These are phyloP conservation scores for Solanum chiquidenum DNA, from an alignment of 257 asterid genomes.

Conservation along the genomic window DNA sequence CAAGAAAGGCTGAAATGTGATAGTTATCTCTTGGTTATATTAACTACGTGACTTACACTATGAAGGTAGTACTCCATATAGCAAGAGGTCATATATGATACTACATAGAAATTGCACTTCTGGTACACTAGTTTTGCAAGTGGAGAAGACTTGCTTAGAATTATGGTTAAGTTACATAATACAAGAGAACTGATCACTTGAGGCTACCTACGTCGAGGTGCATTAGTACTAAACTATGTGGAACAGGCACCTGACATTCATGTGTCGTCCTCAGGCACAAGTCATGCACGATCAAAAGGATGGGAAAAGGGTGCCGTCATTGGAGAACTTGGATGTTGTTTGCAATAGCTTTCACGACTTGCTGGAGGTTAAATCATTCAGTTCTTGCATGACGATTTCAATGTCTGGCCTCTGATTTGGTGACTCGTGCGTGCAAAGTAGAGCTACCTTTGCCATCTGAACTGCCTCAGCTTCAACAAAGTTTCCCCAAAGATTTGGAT, in stretches of 20 bases:
- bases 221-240: neutral
- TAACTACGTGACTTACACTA: too few species aligned
- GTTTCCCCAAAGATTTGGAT: conserved; percentile 47
- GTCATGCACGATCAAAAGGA: neutral
- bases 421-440: conserved; percentile 69
- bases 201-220: neutral
- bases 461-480: conserved; percentile 71
- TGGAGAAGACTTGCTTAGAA: neutral
- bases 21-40: too few species aligned
- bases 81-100: neutral
- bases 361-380: conserved; percentile 19
- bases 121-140: neutral
- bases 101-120: neutral
- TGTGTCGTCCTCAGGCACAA: neutral
- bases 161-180: neutral
- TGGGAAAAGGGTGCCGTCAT: neutral
- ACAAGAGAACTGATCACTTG: neutral
- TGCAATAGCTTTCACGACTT: conserved; percentile 6
- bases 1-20: neutral
- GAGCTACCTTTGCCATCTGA: conserved; percentile 69
- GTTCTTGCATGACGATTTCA: conserved; percentile 49
- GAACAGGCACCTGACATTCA: neutral
- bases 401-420: conserved; percentile 66
- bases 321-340: neutral
- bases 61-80: too few species aligned